phyloP scores from a whole-genome alignment of 139 green algal genomes.

The Dunaliella sp. region DNA sequence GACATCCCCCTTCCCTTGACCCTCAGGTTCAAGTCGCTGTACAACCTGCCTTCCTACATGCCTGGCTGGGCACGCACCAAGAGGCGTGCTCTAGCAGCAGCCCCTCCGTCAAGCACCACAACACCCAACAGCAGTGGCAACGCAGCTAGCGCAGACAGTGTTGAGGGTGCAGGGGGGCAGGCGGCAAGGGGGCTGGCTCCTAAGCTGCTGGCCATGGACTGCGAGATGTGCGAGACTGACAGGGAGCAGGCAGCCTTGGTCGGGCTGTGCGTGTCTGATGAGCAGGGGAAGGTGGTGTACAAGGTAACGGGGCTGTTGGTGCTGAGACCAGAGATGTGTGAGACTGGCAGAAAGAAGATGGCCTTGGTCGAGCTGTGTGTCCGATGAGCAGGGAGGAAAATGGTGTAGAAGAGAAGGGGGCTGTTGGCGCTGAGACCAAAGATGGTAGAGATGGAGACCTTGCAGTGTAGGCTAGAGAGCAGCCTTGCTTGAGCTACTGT shows the following conservation, averaged over 20 bases:
- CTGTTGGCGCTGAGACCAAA: no score
- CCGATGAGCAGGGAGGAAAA: no score
- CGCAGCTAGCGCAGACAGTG: neutral
- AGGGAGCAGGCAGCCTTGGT: constrained; percentile 38
- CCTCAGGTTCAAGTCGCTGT: constrained; percentile 6
- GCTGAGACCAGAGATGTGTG: no score
- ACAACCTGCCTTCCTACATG: constrained; percentile 18
- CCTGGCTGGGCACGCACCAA: constrained; percentile 14
- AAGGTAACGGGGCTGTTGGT: constrained; percentile 22
- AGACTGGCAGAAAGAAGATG: no score
- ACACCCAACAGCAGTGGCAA: neutral
- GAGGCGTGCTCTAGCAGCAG: neutral
- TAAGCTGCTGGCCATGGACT: constrained; percentile 53
- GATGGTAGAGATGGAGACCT: no score
- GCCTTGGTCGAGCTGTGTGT: no score
- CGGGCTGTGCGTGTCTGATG: constrained; percentile 51
- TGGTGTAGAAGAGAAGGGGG: no score
- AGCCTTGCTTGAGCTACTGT: no score
- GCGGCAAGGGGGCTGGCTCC: neutral
- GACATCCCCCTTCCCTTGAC: no score
- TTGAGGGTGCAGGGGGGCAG: neutral
- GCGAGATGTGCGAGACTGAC: constrained; percentile 63
- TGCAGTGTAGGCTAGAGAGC: no score
- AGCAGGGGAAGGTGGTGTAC: constrained; percentile 36
- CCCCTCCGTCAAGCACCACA: neutral